These are phyloP conservation scores for Boechera stricta DNA, from an alignment of 345 rosid genomes.

Conservation along the genomic window DNA sequence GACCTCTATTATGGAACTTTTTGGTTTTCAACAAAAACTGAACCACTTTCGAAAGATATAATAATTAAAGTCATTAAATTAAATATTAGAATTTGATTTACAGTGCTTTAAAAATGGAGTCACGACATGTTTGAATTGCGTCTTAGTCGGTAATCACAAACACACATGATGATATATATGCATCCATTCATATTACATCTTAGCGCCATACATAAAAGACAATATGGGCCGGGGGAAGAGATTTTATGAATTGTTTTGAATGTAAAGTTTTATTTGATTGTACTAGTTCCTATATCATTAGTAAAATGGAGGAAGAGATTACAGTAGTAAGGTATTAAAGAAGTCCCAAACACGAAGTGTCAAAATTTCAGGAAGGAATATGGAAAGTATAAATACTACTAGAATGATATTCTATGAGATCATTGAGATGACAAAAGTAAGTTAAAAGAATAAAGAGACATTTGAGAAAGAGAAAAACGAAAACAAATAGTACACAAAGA, in stretches of 20 bases:
- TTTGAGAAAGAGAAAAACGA: neutral
- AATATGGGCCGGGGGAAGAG: neutral
- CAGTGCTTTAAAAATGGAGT: neutral
- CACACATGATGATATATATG: neutral
- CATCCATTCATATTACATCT: neutral
- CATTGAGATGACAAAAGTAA: slow-evolving; percentile 9
- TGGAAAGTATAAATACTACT: neutral
- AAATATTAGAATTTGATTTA: neutral
- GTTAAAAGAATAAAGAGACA: neutral
- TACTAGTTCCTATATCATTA: slow-evolving; percentile 2
- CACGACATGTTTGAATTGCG: slow-evolving; percentile 19
- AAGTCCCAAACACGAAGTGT: slow-evolving; percentile 6
- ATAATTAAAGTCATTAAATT: neutral
- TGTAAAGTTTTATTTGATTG: slow-evolving; percentile 10
- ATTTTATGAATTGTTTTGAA: slow-evolving; percentile 4
- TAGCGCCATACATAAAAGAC: slow-evolving; percentile 13
- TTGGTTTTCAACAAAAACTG: neutral
- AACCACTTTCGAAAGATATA: neutral
- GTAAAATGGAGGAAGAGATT: slow-evolving; percentile 2
- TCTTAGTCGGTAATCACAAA: slow-evolving; percentile 15
- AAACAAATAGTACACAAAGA: neutral
- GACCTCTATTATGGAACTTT: neutral
- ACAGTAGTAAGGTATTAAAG: neutral
- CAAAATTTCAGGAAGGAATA: neutral
- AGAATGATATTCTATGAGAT: neutral